Percentiles rank a stretch among this genome's conserved stretches.
Conservation (phyloP, 108 stramenopile genomes). For the Licmophora abbreviata region DNA sequence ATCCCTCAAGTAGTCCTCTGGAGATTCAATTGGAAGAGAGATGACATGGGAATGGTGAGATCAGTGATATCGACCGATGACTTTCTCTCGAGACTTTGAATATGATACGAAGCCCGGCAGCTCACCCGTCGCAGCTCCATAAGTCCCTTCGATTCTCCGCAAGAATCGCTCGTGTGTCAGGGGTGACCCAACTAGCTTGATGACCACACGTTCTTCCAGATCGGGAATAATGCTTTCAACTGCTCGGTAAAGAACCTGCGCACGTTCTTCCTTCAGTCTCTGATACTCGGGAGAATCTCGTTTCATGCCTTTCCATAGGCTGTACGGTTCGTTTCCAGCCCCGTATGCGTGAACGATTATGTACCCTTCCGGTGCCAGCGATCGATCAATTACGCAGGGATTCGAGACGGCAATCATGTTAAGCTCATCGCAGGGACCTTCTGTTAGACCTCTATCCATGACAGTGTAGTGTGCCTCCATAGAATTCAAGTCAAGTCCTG, state of each 20-base stretch:
- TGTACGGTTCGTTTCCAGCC: conserved; percentile 88
- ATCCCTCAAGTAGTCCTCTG: conserved; percentile 77
- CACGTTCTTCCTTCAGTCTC: conserved; percentile 69
- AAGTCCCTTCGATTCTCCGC: conserved; percentile 70
- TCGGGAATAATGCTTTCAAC: conserved; percentile 87
- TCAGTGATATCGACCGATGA: too few species aligned
- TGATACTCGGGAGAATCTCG: conserved; percentile 54
- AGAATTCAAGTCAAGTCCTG: conserved; percentile 45
- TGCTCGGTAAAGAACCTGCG: conserved; percentile 76
- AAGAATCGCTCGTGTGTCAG: conserved; percentile 87
- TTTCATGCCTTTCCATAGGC: conserved; percentile 63
- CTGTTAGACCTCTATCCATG: conserved; percentile 70
- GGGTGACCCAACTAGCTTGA: conserved; percentile 78
- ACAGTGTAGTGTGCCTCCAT: conserved; percentile 91
- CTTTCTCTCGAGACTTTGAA: too few species aligned
- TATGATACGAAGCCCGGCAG: too few species aligned
- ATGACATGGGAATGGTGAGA: too few species aligned
- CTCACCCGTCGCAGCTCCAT: conserved; percentile 83
- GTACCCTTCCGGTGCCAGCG: conserved; percentile 78
- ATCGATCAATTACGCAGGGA: conserved; percentile 74
- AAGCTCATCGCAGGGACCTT: conserved; percentile 78
- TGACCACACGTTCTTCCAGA: conserved; percentile 60
- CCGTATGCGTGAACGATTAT: conserved; percentile 88
- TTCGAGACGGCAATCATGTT: conserved; percentile 91
- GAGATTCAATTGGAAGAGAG: too few species aligned